Evolutionary conservation across 768 basidiomycete species (phyloP), one percentile per base, ranked within the genome.

Genomic region (Pisolithus tinctorius): DNA sequence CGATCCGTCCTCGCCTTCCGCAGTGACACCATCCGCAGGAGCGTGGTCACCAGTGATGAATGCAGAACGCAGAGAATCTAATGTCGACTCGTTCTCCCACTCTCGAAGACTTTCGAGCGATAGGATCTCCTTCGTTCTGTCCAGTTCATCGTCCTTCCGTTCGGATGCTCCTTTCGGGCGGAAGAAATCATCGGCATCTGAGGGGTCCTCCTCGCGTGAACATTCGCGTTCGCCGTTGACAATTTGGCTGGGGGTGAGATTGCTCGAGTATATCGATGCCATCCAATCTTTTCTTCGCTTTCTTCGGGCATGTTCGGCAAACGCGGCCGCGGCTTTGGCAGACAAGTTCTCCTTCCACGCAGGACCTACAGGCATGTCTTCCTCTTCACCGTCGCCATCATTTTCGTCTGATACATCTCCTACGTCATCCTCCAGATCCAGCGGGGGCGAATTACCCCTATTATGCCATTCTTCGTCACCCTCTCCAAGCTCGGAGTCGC

Each of bases 11-110:
- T 76, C 78, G 3, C 63, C 71, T 26, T 71, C 71, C 14, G 53
- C 68, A 6, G 65, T 72, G 16, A 66, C 73, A 17, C 62, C 73
- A 17, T 68, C 75, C 4, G 52, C 61, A 0, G 49, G 58, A 26
- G 57, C 59, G 51, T 61, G 67, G 61, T 53, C 75, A 48, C 89
- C 93, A 0, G 93, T 95, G 64, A 99, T 95, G 71, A 99, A 99
- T 47, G 95, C 73, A 49, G 81, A 74, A 6, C 89, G 81, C 61
- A 99, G 83, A 2, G 89, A 86, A 47, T 96, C 89, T 23, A 98
- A 76, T 65, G 89, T 76, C 23, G 80, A 83, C 55, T 94, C 88
- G 54, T 89, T 82, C 52, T 87, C 83, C 94, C 93, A 97, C 58
- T 80, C 80, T 54, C 74, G 78, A 52, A 89, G 66, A 42, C 72